These are phyloP conservation scores for Jaminaea rosea DNA, from an alignment of 1,284 basidiomycete species.

Conservation along the genomic window DNA sequence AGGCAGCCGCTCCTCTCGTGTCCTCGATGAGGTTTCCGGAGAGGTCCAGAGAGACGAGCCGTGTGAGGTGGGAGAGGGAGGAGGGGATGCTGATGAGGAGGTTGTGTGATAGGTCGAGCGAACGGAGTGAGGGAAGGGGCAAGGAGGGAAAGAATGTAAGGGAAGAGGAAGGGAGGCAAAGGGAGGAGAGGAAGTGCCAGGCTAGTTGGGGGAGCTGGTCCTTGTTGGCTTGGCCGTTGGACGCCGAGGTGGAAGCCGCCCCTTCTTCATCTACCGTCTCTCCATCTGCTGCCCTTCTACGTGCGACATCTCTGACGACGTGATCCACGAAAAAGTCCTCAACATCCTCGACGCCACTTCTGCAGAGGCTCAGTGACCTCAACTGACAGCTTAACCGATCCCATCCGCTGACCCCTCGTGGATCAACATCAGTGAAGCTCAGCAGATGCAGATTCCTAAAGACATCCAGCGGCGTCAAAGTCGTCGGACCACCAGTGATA, in stretches of 20 bases:
- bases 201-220: slow-evolving; percentile 57
- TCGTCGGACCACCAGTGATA: slow-evolving; percentile 64
- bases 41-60: slow-evolving; percentile 76
- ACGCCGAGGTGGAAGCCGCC: slow-evolving; percentile 3
- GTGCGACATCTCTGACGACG: no score
- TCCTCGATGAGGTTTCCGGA: slow-evolving; percentile 94
- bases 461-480: slow-evolving; percentile 62
- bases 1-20: slow-evolving; percentile 60
- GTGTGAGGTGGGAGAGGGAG: slow-evolving; percentile 64
- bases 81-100: slow-evolving; percentile 54
- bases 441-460: slow-evolving; percentile 74
- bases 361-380: slow-evolving; percentile 63
- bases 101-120: slow-evolving; percentile 49
- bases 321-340: slow-evolving; percentile 67
- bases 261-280: slow-evolving; percentile 58
- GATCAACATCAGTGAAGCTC: slow-evolving; percentile 70
- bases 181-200: slow-evolving; percentile 68
- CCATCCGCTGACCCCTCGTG: slow-evolving; percentile 74
- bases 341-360: slow-evolving; percentile 74
- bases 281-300: no score
- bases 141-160: slow-evolving; percentile 67
- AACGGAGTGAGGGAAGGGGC: slow-evolving; percentile 48
- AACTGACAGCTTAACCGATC: slow-evolving; percentile 65
- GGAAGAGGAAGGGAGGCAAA: slow-evolving; percentile 71
- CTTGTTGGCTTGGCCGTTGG: neutral